Evolutionary conservation across 805 yeast species (phyloP).

Genomic region (Lachancea waltii): DNA sequence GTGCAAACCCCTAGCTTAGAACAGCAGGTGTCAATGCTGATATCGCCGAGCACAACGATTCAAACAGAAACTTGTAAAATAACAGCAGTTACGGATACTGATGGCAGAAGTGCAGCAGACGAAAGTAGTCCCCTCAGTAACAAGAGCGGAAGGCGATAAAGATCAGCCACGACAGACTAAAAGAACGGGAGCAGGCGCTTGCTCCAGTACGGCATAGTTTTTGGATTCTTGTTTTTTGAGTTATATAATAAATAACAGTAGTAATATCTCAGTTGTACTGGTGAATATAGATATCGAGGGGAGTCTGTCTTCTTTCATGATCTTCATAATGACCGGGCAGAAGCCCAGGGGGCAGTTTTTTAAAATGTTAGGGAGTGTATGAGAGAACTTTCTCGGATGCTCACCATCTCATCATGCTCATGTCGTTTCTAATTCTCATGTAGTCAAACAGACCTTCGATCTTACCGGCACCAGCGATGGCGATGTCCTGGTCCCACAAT

Average conservation of each 20-base stretch:
- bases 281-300: slow-evolving; percentile 6
- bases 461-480: slow-evolving; percentile 78
- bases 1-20: slow-evolving; percentile 10
- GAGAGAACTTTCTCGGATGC: too few relatives aligned
- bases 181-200: neutral
- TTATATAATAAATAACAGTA: slow-evolving; percentile 4
- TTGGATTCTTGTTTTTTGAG: slow-evolving; percentile 6
- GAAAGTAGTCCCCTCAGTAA: slow-evolving; percentile 5
- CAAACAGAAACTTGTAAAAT: slow-evolving; percentile 1
- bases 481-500: slow-evolving; percentile 82
- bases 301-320: slow-evolving; percentile 9
- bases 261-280: slow-evolving; percentile 8
- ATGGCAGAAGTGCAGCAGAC: too few relatives aligned
- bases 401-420: slow-evolving; percentile 84
- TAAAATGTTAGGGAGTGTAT: too few relatives aligned
- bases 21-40: slow-evolving; percentile 13
- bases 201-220: neutral
- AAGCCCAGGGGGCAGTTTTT: too few relatives aligned
- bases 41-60: slow-evolving; percentile 11
- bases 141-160: slow-evolving; percentile 1
- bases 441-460: slow-evolving; percentile 80
- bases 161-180: too few relatives aligned
- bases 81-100: slow-evolving; percentile 4
- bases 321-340: slow-evolving; percentile 7
- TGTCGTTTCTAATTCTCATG: slow-evolving; percentile 80